Percentiles rank a stretch among this genome's conserved stretches.
These are phyloP conservation scores for Yamadazyma tumulicola DNA, from an alignment of 805 yeast genomes.

Conservation along the genomic window DNA sequence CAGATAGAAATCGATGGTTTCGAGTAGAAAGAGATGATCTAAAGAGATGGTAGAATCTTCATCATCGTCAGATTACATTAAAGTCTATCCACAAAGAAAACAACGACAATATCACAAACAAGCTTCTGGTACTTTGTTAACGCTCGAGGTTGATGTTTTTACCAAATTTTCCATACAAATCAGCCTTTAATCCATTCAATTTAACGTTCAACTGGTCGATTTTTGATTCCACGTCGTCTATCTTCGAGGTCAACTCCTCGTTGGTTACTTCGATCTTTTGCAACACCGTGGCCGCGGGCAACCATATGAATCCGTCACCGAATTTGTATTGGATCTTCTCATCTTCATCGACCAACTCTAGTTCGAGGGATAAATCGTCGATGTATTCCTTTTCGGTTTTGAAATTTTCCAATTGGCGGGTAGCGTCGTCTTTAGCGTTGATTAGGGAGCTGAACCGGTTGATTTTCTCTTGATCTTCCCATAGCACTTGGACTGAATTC, in stretches of 20 bases:
- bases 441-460: slow-evolving; percentile 85
- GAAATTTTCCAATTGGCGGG: slow-evolving; percentile 44
- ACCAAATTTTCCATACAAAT: slow-evolving; percentile 87
- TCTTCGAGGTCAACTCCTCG: slow-evolving; percentile 47
- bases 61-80: too few species aligned
- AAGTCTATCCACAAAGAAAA: too few species aligned
- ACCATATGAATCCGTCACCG: slow-evolving; percentile 75
- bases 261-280: slow-evolving; percentile 63
- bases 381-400: slow-evolving; percentile 78
- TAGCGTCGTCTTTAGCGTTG: slow-evolving; percentile 59
- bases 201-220: slow-evolving; percentile 52
- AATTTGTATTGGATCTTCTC: slow-evolving; percentile 71
- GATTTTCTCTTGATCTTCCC: slow-evolving; percentile 87
- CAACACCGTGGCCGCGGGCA: slow-evolving; percentile 65
- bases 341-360: slow-evolving; percentile 79
- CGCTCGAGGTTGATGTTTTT: slow-evolving; percentile 81
- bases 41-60: too few species aligned
- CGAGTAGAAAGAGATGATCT: too few species aligned
- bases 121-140: slow-evolving; percentile 18
- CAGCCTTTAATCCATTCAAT: slow-evolving; percentile 60
- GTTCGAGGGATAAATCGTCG: slow-evolving; percentile 80
- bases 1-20: too few species aligned
- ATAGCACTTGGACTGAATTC: slow-evolving; percentile 58
- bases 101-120: too few species aligned
- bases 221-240: slow-evolving; percentile 43